Conservation (phyloP, 148 eudicot genomes). For the Vaccinium myrtillus region DNA sequence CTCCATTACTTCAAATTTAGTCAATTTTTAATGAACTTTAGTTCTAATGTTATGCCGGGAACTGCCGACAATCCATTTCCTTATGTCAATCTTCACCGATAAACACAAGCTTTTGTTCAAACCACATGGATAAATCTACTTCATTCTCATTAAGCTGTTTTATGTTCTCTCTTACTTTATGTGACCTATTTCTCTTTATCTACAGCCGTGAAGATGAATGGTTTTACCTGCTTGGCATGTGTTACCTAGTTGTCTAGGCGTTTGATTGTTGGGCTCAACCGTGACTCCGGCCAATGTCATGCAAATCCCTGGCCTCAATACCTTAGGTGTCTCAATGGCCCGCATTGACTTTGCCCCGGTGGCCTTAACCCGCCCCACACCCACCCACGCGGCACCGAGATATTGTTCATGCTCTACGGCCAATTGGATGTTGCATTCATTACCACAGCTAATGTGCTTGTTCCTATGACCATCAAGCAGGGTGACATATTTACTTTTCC, state of each 20-base stretch:
- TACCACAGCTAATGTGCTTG: slow-evolving; percentile 37
- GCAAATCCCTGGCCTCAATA: slow-evolving; percentile 46
- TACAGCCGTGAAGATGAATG: slow-evolving; percentile 36
- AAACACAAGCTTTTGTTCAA: too few relatives aligned
- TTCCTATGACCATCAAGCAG: slow-evolving; percentile 32
- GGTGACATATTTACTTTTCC: slow-evolving; percentile 44
- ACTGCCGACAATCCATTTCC: too few relatives aligned
- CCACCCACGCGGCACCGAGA: slow-evolving; percentile 52
- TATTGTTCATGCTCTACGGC: slow-evolving; percentile 40
- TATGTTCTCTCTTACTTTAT: too few relatives aligned
- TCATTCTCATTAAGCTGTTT: background rate
- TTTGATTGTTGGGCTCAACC: slow-evolving; percentile 16
- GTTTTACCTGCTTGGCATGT: slow-evolving; percentile 36
- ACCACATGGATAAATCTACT: background rate
- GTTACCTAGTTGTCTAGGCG: too few relatives aligned
- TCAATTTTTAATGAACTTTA: too few relatives aligned
- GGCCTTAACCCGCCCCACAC: slow-evolving; percentile 51
- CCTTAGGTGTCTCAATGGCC: slow-evolving; percentile 43
- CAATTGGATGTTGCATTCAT: slow-evolving; percentile 41
- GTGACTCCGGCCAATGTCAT: slow-evolving; percentile 39
- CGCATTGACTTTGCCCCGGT: slow-evolving; percentile 43
- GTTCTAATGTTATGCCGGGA: too few relatives aligned
- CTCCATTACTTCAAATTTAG: too few relatives aligned
- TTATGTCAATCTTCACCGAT: too few relatives aligned
- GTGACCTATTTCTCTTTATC: background rate